A percentile compares a stretch with the other conserved stretches of the same genome.
Evolutionary conservation across 129 eudicot genomes (phyloP).

Genomic region (Helichrysum umbraculigerum): DNA sequence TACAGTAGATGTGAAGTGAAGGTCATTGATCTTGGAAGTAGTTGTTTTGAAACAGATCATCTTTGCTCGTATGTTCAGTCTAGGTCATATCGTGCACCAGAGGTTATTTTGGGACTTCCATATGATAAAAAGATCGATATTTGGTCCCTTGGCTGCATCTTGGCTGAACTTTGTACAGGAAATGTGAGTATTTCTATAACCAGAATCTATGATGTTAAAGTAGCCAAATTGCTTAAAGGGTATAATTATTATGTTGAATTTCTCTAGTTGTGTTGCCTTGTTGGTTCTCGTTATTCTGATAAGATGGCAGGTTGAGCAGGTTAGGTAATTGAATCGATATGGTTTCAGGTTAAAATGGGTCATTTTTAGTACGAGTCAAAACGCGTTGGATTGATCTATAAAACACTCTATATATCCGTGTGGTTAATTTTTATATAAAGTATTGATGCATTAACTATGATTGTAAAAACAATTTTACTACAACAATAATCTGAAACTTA

Average conservation of each 20-base stretch:
- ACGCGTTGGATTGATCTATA: background rate
- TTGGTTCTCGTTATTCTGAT: background rate
- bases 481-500: background rate
- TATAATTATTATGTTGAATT: background rate
- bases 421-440: background rate
- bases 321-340: background rate
- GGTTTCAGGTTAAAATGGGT: background rate
- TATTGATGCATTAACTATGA: background rate
- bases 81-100: slow-evolving; percentile 98
- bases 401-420: background rate
- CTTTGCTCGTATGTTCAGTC: slow-evolving; percentile 99
- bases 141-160: slow-evolving; percentile 99
- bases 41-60: slow-evolving; percentile 97
- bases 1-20: slow-evolving; percentile 99
- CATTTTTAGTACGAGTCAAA: background rate
- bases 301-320: background rate
- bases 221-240: slow-evolving; percentile 19
- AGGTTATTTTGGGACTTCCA: slow-evolving; percentile 91
- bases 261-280: background rate
- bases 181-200: slow-evolving; percentile 59
- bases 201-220: background rate
- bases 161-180: slow-evolving; percentile 99
- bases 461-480: background rate
- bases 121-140: slow-evolving; percentile 92
- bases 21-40: slow-evolving; percentile 98